Conservation (phyloP, 441 rosid genomes). For the Pelargonium cotyledonis region DNA sequence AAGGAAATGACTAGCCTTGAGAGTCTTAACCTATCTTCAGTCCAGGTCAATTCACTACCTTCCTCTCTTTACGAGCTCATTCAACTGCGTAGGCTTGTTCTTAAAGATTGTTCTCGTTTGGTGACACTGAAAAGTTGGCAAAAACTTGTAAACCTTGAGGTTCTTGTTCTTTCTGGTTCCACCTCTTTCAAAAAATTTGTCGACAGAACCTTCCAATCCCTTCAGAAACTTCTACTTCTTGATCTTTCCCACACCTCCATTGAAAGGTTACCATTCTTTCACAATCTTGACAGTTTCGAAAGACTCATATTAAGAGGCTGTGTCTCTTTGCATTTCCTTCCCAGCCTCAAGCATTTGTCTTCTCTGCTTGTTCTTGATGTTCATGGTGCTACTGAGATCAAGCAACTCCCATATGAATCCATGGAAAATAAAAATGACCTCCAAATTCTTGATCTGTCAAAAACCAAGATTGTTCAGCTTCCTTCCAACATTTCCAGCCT, state of each 20-base stretch:
- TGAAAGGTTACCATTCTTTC: slow-evolving; percentile 32
- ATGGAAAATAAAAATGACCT: slow-evolving; percentile 27
- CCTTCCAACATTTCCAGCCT: slow-evolving; percentile 26
- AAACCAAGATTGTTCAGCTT: slow-evolving; percentile 24
- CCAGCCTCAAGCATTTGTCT: slow-evolving; percentile 30
- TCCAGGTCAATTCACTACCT: slow-evolving; percentile 29
- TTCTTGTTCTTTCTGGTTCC: slow-evolving; percentile 47
- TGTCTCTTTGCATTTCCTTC: slow-evolving; percentile 24
- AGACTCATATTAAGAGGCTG: slow-evolving; percentile 37
- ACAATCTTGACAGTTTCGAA: slow-evolving; percentile 17
- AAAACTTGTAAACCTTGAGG: slow-evolving; percentile 33
- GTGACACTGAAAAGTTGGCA: slow-evolving; percentile 29
- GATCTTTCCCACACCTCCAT: slow-evolving; percentile 37
- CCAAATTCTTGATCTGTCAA: slow-evolving; percentile 37
- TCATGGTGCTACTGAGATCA: slow-evolving; percentile 31
- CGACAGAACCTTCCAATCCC: slow-evolving; percentile 30
- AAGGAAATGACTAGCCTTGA: slow-evolving; percentile 25
- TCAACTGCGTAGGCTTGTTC: slow-evolving; percentile 47
- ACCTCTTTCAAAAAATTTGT: slow-evolving; percentile 20
- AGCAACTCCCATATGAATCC: slow-evolving; percentile 30
- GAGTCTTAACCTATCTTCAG: slow-evolving; percentile 45
- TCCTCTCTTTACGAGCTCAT: slow-evolving; percentile 20
- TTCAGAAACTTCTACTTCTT: slow-evolving; percentile 29
- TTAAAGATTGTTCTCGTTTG: slow-evolving; percentile 38
- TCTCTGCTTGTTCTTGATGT: slow-evolving; percentile 46